Conservation (phyloP, 495 filamentous ascomycete species). For the Jackrogersella multiformis region DNA sequence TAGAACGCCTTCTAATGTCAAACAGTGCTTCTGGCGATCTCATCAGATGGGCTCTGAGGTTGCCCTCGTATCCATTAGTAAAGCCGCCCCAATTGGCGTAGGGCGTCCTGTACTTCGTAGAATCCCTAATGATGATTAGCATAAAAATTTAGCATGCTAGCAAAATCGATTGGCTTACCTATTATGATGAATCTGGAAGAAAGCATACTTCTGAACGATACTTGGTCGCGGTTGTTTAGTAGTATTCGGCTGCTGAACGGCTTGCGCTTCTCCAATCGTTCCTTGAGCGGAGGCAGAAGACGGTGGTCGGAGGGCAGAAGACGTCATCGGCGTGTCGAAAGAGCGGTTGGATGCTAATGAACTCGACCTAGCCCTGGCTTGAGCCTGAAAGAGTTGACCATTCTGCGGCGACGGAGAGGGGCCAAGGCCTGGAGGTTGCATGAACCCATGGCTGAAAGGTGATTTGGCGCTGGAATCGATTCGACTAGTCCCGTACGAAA, state of each 20-base stretch:
- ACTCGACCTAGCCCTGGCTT: conserved; percentile 45
- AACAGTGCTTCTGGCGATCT: conserved; percentile 52
- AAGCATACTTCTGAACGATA: conserved; percentile 58
- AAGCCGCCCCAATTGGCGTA: conserved; percentile 62
- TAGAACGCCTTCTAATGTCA: conserved; percentile 39
- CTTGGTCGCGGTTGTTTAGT: conserved; percentile 35
- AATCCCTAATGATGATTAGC: conserved; percentile 50
- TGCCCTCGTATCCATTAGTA: conserved; percentile 65
- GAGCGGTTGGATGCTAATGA: conserved; percentile 47
- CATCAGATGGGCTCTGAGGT: conserved; percentile 56
- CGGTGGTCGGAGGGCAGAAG: conserved; percentile 42
- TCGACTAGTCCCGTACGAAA: conserved; percentile 42
- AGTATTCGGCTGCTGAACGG: conserved; percentile 13
- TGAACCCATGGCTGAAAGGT: conserved; percentile 46
- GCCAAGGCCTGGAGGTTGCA: conserved; percentile 44
- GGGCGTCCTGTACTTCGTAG: conserved; percentile 60
- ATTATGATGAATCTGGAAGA: conserved; percentile 58
- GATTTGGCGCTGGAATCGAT: conserved; percentile 44
- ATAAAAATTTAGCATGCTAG: neutral
- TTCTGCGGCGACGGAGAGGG: conserved; percentile 46
- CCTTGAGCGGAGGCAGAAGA: conserved; percentile 43
- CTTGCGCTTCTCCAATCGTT: conserved; percentile 31
- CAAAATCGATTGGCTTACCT: conserved; percentile 10
- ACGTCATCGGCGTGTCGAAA: conserved; percentile 47
- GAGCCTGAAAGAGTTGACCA: conserved; percentile 44